Conservation (phyloP, 2,329 filamentous ascomycete genomes). For the Fusarium continuum region DNA sequence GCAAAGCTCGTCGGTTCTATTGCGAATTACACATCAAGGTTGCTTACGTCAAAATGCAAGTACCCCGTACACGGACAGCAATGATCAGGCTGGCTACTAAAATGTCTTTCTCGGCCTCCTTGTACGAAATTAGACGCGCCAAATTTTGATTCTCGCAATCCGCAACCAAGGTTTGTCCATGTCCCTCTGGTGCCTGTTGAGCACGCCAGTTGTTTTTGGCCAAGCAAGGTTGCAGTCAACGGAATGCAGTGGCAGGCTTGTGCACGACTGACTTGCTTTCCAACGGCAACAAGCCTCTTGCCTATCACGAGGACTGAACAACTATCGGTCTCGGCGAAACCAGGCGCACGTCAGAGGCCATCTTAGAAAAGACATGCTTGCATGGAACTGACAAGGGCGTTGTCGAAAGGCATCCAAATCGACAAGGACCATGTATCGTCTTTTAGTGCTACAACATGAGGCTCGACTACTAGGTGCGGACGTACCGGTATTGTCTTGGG, state of each 20-base stretch:
- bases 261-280: conserved; percentile 27
- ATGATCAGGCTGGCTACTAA: conserved; percentile 22
- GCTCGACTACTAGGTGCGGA: conserved; percentile 31
- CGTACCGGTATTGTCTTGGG: conserved; percentile 26
- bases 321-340: conserved; percentile 31
- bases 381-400: conserved; percentile 19
- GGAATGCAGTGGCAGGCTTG: conserved; percentile 32
- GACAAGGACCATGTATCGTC: conserved; percentile 37
- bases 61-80: conserved; percentile 12
- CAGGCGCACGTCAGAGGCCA: conserved; percentile 15
- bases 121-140: conserved; percentile 20
- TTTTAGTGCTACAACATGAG: conserved; percentile 29
- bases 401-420: conserved; percentile 14
- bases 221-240: conserved; percentile 27
- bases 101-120: conserved; percentile 28
- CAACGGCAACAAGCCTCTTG: conserved; percentile 37
- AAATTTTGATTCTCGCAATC: conserved; percentile 13
- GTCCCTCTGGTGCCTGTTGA: conserved; percentile 11
- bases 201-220: conserved; percentile 26
- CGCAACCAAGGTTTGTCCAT: conserved; percentile 20
- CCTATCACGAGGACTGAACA: conserved; percentile 18
- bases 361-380: conserved; percentile 19
- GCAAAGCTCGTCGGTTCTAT: conserved; percentile 1
- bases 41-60: conserved; percentile 11
- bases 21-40: conserved; percentile 7